Percentiles rank a stretch among this genome's conserved stretches.
These are phyloP conservation scores for Zygnema circumcarinatum DNA, from an alignment of 139 green algal species.

Conservation along the genomic window DNA sequence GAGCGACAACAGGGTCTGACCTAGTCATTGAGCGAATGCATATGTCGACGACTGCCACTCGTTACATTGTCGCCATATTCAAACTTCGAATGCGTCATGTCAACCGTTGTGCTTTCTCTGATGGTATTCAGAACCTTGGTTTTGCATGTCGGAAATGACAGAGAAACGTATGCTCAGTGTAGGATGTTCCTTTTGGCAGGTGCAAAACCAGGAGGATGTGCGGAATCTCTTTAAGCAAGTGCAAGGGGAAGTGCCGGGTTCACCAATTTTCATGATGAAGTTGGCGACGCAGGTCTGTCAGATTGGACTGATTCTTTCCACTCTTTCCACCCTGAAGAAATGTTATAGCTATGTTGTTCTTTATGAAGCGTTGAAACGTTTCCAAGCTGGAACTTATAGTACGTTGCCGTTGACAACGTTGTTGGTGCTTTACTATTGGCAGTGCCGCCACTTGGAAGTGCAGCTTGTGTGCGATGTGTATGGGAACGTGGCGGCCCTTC, in stretches of 20 bases:
- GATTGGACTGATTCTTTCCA: not conserved
- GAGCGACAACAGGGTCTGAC: not conserved
- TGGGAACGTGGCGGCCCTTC: constrained; percentile 89
- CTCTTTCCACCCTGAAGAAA: not conserved
- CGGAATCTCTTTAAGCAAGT: constrained; percentile 58
- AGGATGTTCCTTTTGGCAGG: too few species aligned
- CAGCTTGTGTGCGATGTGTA: constrained; percentile 92
- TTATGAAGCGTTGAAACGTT: not conserved
- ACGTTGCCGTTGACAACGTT: not conserved
- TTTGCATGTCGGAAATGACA: too few species aligned
- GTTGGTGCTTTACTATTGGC: not conserved
- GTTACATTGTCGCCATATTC: too few species aligned
- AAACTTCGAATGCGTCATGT: constrained; percentile 1
- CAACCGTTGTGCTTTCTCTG: not conserved
- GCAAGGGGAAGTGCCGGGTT: constrained; percentile 90
- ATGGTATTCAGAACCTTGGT: too few species aligned
- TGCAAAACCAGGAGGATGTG: constrained; percentile 76
- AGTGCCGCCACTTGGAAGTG: constrained; percentile 90
- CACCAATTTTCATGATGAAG: constrained; percentile 93
- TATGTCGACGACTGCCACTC: too few species aligned
- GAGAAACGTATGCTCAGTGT: too few species aligned
- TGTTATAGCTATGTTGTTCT: not conserved
- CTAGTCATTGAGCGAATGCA: too few species aligned
- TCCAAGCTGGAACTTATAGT: not conserved
- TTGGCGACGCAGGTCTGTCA: not conserved